These are phyloP conservation scores for Fusarium nelsonii DNA, from an alignment of 2,329 filamentous ascomycete genomes.

Conservation along the genomic window DNA sequence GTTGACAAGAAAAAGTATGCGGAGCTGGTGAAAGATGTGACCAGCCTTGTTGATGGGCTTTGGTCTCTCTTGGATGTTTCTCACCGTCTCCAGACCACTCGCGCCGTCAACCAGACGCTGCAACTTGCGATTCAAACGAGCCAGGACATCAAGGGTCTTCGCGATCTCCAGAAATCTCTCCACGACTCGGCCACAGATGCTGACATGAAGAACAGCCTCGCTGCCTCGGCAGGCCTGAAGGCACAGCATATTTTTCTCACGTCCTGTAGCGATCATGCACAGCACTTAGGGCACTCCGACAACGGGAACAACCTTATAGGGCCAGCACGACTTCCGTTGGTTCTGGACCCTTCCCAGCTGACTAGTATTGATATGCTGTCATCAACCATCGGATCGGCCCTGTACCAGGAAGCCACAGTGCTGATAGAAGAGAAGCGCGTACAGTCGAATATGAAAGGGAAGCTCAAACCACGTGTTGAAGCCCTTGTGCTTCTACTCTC, in stretches of 20 bases:
- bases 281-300: neutral
- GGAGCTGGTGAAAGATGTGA: neutral
- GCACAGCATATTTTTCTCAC: neutral
- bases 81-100: neutral
- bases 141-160: neutral
- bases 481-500: neutral
- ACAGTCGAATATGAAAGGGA: neutral
- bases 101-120: neutral
- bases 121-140: slow-evolving; percentile 2
- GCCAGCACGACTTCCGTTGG: neutral
- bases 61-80: neutral
- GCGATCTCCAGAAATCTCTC: neutral
- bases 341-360: neutral
- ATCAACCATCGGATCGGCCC: neutral
- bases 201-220: neutral
- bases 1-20: neutral
- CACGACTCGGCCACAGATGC: neutral
- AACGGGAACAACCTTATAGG: neutral
- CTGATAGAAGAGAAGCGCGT: slow-evolving; percentile 6
- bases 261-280: neutral
- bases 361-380: neutral
- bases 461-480: slow-evolving; percentile 3
- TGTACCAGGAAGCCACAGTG: neutral
- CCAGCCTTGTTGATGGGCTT: neutral
- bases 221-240: neutral